Evolutionary conservation across 2,329 filamentous ascomycete genomes (phyloP).

Genomic region (Trichoderma pleuroti): DNA sequence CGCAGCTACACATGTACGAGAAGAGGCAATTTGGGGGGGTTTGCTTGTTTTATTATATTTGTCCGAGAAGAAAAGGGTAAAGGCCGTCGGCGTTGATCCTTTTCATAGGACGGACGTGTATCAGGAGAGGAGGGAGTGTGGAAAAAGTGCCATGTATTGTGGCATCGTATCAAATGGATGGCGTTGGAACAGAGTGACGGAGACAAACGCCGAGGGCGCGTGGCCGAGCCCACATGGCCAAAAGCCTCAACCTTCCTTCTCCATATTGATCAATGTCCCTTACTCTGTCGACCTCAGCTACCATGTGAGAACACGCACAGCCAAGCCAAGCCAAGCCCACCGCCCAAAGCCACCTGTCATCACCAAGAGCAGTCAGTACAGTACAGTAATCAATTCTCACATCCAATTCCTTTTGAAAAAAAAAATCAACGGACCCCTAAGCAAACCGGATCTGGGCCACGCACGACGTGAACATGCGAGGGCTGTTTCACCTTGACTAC

Average conservation of each 20-base stretch:
- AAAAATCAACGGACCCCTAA: not conserved
- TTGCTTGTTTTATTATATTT: not conserved
- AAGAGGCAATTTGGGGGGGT: not conserved
- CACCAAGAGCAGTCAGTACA: too few relatives aligned
- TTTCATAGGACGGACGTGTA: not conserved
- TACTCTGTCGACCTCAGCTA: not conserved
- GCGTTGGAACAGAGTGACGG: not conserved
- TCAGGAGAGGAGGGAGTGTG: not conserved
- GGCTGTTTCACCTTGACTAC: conserved; percentile 18
- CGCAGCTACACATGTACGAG: not conserved
- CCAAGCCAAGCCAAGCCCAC: not conserved
- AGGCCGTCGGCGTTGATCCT: conserved; percentile 1
- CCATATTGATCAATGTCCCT: not conserved
- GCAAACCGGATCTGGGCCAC: not conserved
- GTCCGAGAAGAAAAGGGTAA: conserved; percentile 6
- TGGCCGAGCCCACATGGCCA: not conserved
- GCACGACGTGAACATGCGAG: conserved; percentile 7
- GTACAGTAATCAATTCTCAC: too few relatives aligned
- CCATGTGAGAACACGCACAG: not conserved
- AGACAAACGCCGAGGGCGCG: not conserved
- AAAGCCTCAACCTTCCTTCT: not conserved
- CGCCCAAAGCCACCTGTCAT: not conserved
- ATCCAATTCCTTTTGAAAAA: too few relatives aligned
- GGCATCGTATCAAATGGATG: not conserved
- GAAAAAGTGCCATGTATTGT: not conserved